Base-by-base conservation (phyloP, 2,329 filamentous ascomycete genomes). In the Endothia cerciana region DNA sequence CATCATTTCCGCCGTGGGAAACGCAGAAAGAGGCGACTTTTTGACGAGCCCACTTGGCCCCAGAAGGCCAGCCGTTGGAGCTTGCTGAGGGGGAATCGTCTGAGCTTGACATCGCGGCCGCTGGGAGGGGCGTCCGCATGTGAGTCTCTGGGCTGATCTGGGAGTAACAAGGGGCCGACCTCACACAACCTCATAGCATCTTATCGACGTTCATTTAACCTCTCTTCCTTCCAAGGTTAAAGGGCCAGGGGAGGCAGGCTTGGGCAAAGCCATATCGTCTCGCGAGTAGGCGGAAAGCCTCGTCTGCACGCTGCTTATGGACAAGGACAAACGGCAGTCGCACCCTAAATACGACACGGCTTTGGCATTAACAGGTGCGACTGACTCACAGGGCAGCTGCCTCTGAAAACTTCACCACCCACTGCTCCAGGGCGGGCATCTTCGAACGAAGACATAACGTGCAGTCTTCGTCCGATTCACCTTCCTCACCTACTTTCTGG, bases 171-270 rank as follows among this genome's bases (percentile, higher is more conserved):
- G 33, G 10, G 45, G 22, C 28, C 47, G 22, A 51, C 28, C 25
- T 25, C 28, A 28, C 47, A 4, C 47, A 51, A 51, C 47, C 47
- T 51, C 47, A 22, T 51, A 51, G 47, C 47, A 51, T 51, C 13
- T 17, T 13, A 22, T 51, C 25, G 25, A 51, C 25, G 15, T 28
- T 28, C 2, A 28, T 3, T 22, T 17, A 17, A 17, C 47, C 47
- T 51, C 22, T 51, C 10, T 22, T 51, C 28, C 22, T 22, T 51
- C 47, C n/a, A n/a, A n/a, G n/a, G n/a, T n/a, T n/a, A n/a, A 22
- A 51, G 25, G 47, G 15, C 10, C 22, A 17, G 22, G 22, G 25
- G 22, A 30, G 47, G 47, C 47, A 51, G 47, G 47, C 25, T 30
- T 22, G 7, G 47, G 47, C 17, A 22, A 22, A 51, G 47, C 15